A percentile compares a stretch with the other conserved stretches of the same genome.
phyloP scores from a whole-genome alignment of 495 filamentous ascomycete species.

The Xylaria sp. region DNA sequence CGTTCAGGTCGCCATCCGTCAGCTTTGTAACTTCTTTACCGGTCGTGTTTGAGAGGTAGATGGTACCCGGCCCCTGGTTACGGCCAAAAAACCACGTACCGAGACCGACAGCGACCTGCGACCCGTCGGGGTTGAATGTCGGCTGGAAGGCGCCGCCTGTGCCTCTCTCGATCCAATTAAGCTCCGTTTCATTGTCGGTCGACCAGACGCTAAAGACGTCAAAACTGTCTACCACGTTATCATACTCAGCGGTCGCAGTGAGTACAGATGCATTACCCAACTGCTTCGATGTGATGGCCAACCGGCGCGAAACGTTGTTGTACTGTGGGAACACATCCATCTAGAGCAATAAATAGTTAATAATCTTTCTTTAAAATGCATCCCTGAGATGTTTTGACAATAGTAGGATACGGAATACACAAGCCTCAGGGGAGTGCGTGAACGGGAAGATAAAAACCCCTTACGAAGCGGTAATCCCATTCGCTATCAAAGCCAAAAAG shows the following conservation, averaged over 20 bases:
- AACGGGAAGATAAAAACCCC: too few species aligned
- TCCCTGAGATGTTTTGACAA: not conserved
- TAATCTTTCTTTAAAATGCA: not conserved
- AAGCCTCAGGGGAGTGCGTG: too few species aligned
- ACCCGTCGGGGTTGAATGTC: conserved; percentile 25
- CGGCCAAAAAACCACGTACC: conserved; percentile 34
- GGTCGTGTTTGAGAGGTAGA: too few species aligned
- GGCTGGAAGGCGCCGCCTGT: conserved; percentile 33
- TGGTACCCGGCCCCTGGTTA: too few species aligned
- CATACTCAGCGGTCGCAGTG: too few species aligned
- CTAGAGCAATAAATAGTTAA: not conserved
- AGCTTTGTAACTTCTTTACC: too few species aligned
- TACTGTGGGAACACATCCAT: conserved; percentile 32
- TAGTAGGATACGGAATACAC: too few species aligned
- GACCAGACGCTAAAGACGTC: conserved; percentile 21
- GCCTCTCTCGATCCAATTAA: not conserved
- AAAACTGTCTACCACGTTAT: conserved; percentile 21
- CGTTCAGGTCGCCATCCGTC: too few species aligned
- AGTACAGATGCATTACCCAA: conserved; percentile 29
- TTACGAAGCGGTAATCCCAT: too few species aligned
- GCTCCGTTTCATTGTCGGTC: not conserved
- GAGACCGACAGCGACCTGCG: conserved; percentile 28
- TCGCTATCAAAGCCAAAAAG: too few species aligned
- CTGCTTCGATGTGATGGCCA: conserved; percentile 31
- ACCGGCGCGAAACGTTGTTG: conserved; percentile 7